Evolutionary conservation across 2,329 filamentous ascomycete species (phyloP), one percentile per base, ranked within the genome.

Genomic region (Rhexocercosporidium sp.): DNA sequence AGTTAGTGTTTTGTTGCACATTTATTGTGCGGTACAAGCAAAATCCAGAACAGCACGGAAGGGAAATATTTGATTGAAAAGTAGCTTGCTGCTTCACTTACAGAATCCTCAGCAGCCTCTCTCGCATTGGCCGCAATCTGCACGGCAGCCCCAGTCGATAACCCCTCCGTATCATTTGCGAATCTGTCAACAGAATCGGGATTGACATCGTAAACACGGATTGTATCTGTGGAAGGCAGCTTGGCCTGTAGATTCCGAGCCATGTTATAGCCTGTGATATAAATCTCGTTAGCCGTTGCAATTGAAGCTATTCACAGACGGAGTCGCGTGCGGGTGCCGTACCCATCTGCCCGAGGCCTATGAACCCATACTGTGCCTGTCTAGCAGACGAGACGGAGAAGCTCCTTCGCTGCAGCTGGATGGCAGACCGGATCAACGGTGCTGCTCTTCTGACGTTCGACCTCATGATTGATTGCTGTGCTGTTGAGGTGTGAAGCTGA

Each of bases 211-310:
- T 88, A 87, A 37, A 93, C 79, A 67, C 88, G 82, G 57, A 93
- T 77, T 0, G 82, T 87, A 76, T 93, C 90, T 11, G 83, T 82
- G 25, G 82, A 79, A 3, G 88, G 86, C 34, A 92, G 84, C 77
- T 91, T 92, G 44, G 86, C 82, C 72, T 89, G 85, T 5, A 93
- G 82, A 73, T 92, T 93, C 77, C 84, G 86, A 41, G 90, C 90
- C 90, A 93, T 93, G 57, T 88, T 86, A 71, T 88, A 92, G 57
- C 90, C 90, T 91, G 68, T 61, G 18, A 20, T 9, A 39, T 2
- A n/a, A 31, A 57, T 22, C 18, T 44, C 44, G 39, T 69, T 46
- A 54, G 72, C 65, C 75, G 67, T 37, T 47, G 8, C n/a, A 53
- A 51, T 59, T 66, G 62, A 65, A 66, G 31, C 22, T 31, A 63